These are phyloP conservation scores for Cercis canadensis DNA, from an alignment of 306 rosid genomes.

Conservation along the genomic window DNA sequence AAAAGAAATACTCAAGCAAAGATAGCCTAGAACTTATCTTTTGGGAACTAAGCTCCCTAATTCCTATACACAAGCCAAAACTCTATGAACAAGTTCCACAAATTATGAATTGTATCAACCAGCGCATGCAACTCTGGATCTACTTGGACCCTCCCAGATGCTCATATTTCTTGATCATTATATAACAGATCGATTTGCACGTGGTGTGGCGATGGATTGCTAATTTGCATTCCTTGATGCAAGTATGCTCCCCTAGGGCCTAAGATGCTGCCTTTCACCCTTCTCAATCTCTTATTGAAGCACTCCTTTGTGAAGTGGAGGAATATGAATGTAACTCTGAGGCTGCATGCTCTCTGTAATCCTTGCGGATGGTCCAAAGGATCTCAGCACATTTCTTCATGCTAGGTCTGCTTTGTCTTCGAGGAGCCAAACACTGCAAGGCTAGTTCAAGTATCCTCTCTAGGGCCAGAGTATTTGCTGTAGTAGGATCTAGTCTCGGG, in stretches of 20 bases:
- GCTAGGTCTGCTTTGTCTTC: conserved; percentile 83
- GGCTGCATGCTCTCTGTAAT: conserved; percentile 63
- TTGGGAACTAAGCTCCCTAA: conserved; percentile 16
- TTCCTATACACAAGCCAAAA: conserved; percentile 45
- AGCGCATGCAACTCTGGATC: conserved; percentile 30
- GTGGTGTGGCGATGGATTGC: not conserved
- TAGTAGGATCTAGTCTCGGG: conserved; percentile 65
- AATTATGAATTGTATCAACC: conserved; percentile 34
- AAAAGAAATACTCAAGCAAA: conserved; percentile 14
- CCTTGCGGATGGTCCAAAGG: conserved; percentile 94
- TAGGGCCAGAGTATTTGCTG: conserved; percentile 59
- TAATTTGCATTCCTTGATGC: conserved; percentile 18
- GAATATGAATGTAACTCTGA: conserved; percentile 67
- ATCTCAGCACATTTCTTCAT: conserved; percentile 94
- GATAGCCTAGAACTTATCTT: conserved; percentile 1
- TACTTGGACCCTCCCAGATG: conserved; percentile 28
- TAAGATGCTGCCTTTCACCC: not conserved
- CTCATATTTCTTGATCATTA: conserved; percentile 26
- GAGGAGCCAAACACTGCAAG: conserved; percentile 91
- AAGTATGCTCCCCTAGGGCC: not conserved
- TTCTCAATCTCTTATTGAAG: conserved; percentile 45
- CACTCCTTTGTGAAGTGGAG: conserved; percentile 54
- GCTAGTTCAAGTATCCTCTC: conserved; percentile 89
- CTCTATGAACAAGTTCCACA: conserved; percentile 44
- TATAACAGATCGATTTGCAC: conserved; percentile 4